Conservation (phyloP, 1,284 basidiomycete species). For the Cutaneotrichosporon sp. region DNA sequence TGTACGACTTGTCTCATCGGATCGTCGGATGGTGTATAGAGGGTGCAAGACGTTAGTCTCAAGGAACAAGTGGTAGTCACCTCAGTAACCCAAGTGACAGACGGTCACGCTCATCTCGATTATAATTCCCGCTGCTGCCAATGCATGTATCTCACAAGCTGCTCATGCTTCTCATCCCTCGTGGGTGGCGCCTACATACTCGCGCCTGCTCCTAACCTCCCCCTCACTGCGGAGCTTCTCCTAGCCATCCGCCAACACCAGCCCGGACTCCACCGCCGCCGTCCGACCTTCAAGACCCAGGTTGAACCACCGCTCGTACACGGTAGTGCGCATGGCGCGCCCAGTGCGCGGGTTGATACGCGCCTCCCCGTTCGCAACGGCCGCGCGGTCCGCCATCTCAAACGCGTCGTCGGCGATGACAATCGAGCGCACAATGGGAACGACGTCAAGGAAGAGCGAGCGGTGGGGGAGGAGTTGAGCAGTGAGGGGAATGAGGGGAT, state of each 20-base stretch:
- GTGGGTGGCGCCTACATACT: background rate
- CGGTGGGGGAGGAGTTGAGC: conserved; percentile 54
- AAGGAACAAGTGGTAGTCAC: too few species aligned
- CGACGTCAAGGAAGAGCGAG: conserved; percentile 65
- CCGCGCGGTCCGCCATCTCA: conserved; percentile 39
- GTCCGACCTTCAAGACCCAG: conserved; percentile 19
- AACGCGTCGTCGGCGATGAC: conserved; percentile 65
- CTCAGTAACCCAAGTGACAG: too few species aligned
- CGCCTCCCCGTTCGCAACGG: conserved; percentile 33
- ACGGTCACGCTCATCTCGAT: too few species aligned
- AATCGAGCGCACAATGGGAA: conserved; percentile 68
- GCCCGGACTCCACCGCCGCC: conserved; percentile 6
- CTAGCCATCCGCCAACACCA: background rate
- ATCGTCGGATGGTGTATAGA: too few species aligned
- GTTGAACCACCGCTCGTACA: conserved; percentile 28
- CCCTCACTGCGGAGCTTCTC: background rate
- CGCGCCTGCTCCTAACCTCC: background rate
- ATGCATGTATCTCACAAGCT: too few species aligned
- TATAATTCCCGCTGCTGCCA: too few species aligned
- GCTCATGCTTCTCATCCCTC: background rate
- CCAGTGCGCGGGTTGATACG: conserved; percentile 47
- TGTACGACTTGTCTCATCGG: background rate
- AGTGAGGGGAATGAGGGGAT: conserved; percentile 51
- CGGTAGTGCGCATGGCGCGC: conserved; percentile 34
- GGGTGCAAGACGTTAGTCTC: too few species aligned